Evolutionary conservation across 2,329 filamentous ascomycete genomes (phyloP).

Genomic region (Colletotrichum paranaense): DNA sequence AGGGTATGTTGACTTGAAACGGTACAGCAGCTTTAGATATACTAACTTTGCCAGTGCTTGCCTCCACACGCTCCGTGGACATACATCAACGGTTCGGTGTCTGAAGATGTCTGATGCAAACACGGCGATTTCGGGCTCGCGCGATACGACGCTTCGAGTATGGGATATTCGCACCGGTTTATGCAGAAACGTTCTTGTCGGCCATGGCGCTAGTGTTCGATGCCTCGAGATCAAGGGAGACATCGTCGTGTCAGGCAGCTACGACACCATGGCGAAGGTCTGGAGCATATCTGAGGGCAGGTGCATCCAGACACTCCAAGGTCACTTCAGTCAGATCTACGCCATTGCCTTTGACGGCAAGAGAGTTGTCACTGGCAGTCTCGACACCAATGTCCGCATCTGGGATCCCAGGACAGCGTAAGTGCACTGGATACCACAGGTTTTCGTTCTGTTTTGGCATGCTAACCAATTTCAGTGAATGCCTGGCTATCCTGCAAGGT

Average conservation of each 20-base stretch:
- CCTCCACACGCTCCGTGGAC: slow-evolving; percentile 87
- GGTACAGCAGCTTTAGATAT: not conserved
- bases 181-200: slow-evolving; percentile 91
- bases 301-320: slow-evolving; percentile 88
- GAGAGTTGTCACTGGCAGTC: slow-evolving; percentile 91
- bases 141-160: slow-evolving; percentile 92
- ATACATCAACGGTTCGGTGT: slow-evolving; percentile 96
- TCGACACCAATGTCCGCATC: slow-evolving; percentile 96
- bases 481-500: slow-evolving; percentile 91
- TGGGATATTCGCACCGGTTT: slow-evolving; percentile 93
- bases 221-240: slow-evolving; percentile 97
- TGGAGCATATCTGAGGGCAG: slow-evolving; percentile 98
- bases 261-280: slow-evolving; percentile 95
- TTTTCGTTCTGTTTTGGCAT: slow-evolving; percentile 8
- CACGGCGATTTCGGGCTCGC: slow-evolving; percentile 94
- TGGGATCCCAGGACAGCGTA: slow-evolving; percentile 94
- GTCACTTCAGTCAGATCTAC: slow-evolving; percentile 99
- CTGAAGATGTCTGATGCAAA: slow-evolving; percentile 96
- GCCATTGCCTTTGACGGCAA: slow-evolving; percentile 97
- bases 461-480: slow-evolving; percentile 67
- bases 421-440: slow-evolving; percentile 45
- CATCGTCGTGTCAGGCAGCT: slow-evolving; percentile 96
- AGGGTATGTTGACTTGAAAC: slow-evolving; percentile 70
- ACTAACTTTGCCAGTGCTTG: slow-evolving; percentile 66
- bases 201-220: slow-evolving; percentile 94